These are phyloP conservation scores for Macrotyloma uniflorum DNA, from an alignment of 306 rosid genomes.

Conservation along the genomic window DNA sequence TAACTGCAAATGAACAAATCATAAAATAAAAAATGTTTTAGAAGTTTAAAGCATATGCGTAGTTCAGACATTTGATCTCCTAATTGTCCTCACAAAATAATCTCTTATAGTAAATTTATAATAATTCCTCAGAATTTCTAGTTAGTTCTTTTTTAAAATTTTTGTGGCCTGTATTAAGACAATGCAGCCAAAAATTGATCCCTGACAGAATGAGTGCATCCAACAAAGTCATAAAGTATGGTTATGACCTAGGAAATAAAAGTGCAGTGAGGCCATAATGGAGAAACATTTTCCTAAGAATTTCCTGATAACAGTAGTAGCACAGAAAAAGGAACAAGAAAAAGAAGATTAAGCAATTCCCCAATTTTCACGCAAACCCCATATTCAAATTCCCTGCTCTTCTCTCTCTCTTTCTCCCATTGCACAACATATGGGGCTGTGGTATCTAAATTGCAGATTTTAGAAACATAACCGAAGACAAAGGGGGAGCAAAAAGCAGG, in stretches of 20 bases:
- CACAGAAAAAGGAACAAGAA: background rate
- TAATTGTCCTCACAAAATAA: background rate
- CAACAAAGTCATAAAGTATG: conserved; percentile 29
- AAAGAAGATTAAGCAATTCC: conserved; percentile 22
- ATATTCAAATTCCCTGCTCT: conserved; percentile 48
- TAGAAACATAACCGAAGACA: conserved; percentile 44
- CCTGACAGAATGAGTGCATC: conserved; percentile 5
- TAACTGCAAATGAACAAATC: background rate
- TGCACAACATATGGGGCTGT: conserved; percentile 30
- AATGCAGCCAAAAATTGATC: background rate
- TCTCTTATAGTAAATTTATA: background rate
- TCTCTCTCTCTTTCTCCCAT: conserved; percentile 12
- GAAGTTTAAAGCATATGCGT: conserved; percentile 11
- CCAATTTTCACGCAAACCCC: conserved; percentile 42
- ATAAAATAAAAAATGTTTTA: background rate
- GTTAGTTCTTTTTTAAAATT: background rate
- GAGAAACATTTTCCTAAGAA: conserved; percentile 26
- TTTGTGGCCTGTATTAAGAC: conserved; percentile 8
- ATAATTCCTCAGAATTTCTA: background rate
- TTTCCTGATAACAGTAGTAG: conserved; percentile 11
- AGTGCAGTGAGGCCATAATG: conserved; percentile 28
- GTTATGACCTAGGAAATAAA: conserved; percentile 23
- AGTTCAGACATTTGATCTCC: background rate
- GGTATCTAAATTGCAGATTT: conserved; percentile 38
- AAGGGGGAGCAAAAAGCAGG: conserved; percentile 43